Evolutionary conservation across 2,329 filamentous ascomycete species (phyloP).

Genomic region (Colletotrichum acutatum): DNA sequence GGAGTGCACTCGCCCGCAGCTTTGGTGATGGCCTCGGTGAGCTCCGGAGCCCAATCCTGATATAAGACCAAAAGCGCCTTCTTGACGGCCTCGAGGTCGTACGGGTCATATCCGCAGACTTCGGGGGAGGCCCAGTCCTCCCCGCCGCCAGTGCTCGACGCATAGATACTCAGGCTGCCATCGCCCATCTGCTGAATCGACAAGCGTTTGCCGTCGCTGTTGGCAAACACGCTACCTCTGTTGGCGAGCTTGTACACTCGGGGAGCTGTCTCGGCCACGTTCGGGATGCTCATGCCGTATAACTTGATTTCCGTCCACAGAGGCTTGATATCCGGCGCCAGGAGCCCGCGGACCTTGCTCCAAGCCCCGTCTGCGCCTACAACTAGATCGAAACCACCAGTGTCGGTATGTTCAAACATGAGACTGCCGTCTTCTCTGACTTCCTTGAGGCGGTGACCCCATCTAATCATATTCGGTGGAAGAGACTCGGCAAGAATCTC

Average conservation of each 20-base stretch:
- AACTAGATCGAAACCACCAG: slow-evolving; percentile 51
- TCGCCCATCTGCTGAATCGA: slow-evolving; percentile 57
- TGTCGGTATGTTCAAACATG: slow-evolving; percentile 49
- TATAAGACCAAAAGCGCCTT: slow-evolving; percentile 49
- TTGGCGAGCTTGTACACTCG: slow-evolving; percentile 57
- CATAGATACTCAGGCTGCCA: slow-evolving; percentile 55
- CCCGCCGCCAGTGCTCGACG: slow-evolving; percentile 50
- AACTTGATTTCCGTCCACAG: slow-evolving; percentile 57
- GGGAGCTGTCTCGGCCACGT: slow-evolving; percentile 53
- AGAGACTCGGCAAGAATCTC: slow-evolving; percentile 57
- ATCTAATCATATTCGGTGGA: slow-evolving; percentile 56
- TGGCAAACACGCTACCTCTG: slow-evolving; percentile 57
- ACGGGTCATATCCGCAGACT: slow-evolving; percentile 56
- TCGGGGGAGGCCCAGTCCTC: slow-evolving; percentile 49
- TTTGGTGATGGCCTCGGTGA: slow-evolving; percentile 54
- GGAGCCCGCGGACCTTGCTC: slow-evolving; percentile 49
- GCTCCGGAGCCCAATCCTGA: slow-evolving; percentile 53
- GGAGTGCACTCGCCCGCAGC: slow-evolving; percentile 51
- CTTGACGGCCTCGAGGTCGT: slow-evolving; percentile 51
- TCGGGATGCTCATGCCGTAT: slow-evolving; percentile 53
- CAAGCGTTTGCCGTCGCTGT: slow-evolving; percentile 53
- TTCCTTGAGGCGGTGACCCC: slow-evolving; percentile 55
- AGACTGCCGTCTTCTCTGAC: slow-evolving; percentile 49
- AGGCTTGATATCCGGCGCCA: slow-evolving; percentile 52
- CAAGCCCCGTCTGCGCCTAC: slow-evolving; percentile 51